These are phyloP conservation scores for Xylaria flabelliformis DNA, from an alignment of 495 filamentous ascomycete species.

Conservation along the genomic window DNA sequence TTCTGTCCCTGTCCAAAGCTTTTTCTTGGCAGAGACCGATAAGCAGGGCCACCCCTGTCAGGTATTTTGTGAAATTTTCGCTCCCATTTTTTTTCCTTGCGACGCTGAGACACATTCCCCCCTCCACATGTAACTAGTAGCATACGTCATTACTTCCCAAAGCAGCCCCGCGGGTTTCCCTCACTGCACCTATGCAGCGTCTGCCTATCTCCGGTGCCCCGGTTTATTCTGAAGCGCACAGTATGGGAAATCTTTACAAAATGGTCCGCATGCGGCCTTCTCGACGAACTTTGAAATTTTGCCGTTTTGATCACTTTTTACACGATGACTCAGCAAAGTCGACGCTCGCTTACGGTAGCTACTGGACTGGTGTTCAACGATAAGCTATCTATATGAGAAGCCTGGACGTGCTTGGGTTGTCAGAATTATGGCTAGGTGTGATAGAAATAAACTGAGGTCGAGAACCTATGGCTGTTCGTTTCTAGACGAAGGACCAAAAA, in stretches of 20 bases:
- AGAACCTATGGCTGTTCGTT: background rate
- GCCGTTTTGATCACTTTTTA: background rate
- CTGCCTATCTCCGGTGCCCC: constrained; percentile 1
- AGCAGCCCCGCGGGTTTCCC: constrained; percentile 11
- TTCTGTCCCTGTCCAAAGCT: constrained; percentile 14
- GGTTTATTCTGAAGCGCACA: background rate
- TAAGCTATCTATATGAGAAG: background rate
- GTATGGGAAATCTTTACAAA: background rate
- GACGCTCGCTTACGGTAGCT: background rate
- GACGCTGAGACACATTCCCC: background rate
- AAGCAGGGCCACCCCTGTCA: constrained; percentile 19
- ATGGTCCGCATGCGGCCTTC: constrained; percentile 12
- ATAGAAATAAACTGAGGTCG: background rate
- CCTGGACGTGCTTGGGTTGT: too few relatives aligned
- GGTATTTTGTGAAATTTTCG: constrained; percentile 3
- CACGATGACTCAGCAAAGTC: background rate
- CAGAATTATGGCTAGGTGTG: too few relatives aligned
- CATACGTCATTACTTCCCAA: constrained; percentile 24
- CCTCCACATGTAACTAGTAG: background rate
- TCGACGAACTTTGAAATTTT: constrained; percentile 3
- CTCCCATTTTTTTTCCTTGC: constrained; percentile 15
- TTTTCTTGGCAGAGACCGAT: constrained; percentile 8
- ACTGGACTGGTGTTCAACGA: background rate
- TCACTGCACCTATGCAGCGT: background rate
- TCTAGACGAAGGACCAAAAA: background rate